Conservation (phyloP, 345 rosid genomes). For the Euphorbia pulcherrima region DNA sequence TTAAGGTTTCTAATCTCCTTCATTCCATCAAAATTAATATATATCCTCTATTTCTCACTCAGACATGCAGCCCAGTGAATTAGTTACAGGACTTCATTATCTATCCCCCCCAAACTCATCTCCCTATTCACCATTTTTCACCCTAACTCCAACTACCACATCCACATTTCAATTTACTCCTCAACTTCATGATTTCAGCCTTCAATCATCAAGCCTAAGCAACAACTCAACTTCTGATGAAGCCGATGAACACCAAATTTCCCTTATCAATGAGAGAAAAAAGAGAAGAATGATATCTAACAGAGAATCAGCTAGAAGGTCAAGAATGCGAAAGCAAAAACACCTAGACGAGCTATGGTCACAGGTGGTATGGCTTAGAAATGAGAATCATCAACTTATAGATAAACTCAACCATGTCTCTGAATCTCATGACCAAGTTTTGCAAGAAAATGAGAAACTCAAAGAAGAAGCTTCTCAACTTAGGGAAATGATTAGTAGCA, state of each 20-base stretch:
- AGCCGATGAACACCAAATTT: constrained; percentile 58
- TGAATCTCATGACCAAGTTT: constrained; percentile 45
- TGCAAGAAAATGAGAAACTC: constrained; percentile 66
- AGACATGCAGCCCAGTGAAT: constrained; percentile 66
- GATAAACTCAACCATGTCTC: constrained; percentile 70
- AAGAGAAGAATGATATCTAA: constrained; percentile 94
- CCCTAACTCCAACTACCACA: constrained; percentile 27
- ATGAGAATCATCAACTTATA: constrained; percentile 72
- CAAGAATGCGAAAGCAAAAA: constrained; percentile 94
- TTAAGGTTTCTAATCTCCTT: constrained; percentile 27
- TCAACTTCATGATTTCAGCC: constrained; percentile 33
- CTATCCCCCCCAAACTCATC: constrained; percentile 34
- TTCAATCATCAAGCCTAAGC: constrained; percentile 48
- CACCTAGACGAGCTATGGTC: constrained; percentile 94
- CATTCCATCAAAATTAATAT: constrained; percentile 14
- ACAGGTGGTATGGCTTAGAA: constrained; percentile 78
- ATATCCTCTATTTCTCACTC: background rate
- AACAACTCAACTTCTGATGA: constrained; percentile 79
- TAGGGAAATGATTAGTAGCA: constrained; percentile 54
- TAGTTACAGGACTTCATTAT: constrained; percentile 46
- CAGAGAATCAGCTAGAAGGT: constrained; percentile 85
- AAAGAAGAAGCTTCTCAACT: constrained; percentile 66
- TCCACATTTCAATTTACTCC: constrained; percentile 36
- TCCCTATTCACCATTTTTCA: constrained; percentile 40
- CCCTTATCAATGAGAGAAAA: constrained; percentile 72